Conservation (phyloP, 768 basidiomycete species). For the Termitomyces bulborhizus region DNA sequence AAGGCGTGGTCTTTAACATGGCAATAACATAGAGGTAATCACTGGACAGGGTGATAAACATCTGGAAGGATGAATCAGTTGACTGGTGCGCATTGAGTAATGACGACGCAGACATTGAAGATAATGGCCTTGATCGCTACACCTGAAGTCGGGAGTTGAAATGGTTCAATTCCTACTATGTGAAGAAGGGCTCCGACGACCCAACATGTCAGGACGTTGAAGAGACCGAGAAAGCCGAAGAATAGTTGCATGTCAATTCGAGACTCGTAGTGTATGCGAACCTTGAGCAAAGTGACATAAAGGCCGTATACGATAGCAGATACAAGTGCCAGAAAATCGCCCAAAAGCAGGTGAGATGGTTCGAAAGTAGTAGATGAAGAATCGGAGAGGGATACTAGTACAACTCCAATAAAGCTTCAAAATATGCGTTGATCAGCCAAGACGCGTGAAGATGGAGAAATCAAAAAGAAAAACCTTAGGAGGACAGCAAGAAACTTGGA, state of each 20-base stretch:
- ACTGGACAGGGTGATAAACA: slow-evolving; percentile 76
- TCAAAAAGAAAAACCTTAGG: slow-evolving; percentile 49
- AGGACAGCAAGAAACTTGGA: slow-evolving; percentile 74
- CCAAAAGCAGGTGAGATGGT: slow-evolving; percentile 40
- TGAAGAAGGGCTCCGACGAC: slow-evolving; percentile 70
- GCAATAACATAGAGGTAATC: slow-evolving; percentile 85
- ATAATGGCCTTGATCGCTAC: slow-evolving; percentile 27
- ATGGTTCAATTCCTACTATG: slow-evolving; percentile 51
- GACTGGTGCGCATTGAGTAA: neutral
- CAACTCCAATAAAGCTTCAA: slow-evolving; percentile 71
- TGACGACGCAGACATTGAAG: slow-evolving; percentile 27
- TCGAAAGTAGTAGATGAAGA: slow-evolving; percentile 23
- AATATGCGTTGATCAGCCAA: neutral
- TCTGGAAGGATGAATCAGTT: slow-evolving; percentile 34
- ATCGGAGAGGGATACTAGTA: slow-evolving; percentile 88
- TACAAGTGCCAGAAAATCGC: slow-evolving; percentile 76
- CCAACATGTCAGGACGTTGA: slow-evolving; percentile 64
- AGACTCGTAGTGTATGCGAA: slow-evolving; percentile 66
- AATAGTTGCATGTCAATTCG: slow-evolving; percentile 84
- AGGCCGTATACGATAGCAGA: slow-evolving; percentile 75
- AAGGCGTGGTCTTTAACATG: slow-evolving; percentile 95
- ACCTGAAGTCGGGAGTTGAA: slow-evolving; percentile 51
- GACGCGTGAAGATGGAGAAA: neutral
- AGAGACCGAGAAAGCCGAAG: slow-evolving; percentile 82
- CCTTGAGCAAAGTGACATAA: slow-evolving; percentile 79